Evolutionary conservation across 768 basidiomycete species (phyloP), one percentile per base, ranked within the genome.

Genomic region (Phylloporus sp.): DNA sequence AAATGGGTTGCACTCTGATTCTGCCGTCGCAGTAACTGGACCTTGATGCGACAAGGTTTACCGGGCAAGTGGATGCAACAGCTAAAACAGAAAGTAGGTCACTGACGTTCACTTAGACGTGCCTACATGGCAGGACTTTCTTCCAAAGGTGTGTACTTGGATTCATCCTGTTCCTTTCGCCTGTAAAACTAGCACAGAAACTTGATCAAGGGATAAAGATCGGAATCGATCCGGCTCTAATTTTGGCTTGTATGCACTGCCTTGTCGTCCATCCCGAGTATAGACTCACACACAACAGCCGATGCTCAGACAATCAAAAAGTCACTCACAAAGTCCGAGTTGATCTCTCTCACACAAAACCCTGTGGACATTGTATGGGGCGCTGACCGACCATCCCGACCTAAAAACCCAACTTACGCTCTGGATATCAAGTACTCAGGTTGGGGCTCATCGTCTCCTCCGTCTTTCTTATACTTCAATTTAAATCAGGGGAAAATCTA

Each of bases 91-190:
- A 42, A 60, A 22, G 24, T 12, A 11, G 10, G 22, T 18, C 5
- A 18, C 61, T 65, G 47, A 70, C 39, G 23, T 31, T 36, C 22
- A 36, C 5, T 38, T 45, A 90, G 91, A 91, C 60, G 88, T 94
- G 12, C 91, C 91, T 3, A 86, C 85, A 3, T 95, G 92, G 93
- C 88, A 94, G 62, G 88, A 91, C 4, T 93, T 88, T 67, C 70
- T 95, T 29, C 73, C 77, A 43, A 86, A 91, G 77, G 91, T 82
- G 54, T 29, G 62, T 27, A 26, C 15, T 41, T 34, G 4, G 22
- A 28, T 8, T 34, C 16, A 1, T 23, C 22, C 8, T 26, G 6
- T 13, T 23, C 23, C 1, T 44, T 47, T 28, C 1, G 11, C 5
- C 8, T 28, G 12, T 45, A 46, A 58, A 50, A 15, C 36, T 29